A percentile compares a stretch with the other conserved stretches of the same genome.
Evolutionary conservation across 2,329 filamentous ascomycete genomes (phyloP).

Genomic region (Ophiosphaerella narmari): DNA sequence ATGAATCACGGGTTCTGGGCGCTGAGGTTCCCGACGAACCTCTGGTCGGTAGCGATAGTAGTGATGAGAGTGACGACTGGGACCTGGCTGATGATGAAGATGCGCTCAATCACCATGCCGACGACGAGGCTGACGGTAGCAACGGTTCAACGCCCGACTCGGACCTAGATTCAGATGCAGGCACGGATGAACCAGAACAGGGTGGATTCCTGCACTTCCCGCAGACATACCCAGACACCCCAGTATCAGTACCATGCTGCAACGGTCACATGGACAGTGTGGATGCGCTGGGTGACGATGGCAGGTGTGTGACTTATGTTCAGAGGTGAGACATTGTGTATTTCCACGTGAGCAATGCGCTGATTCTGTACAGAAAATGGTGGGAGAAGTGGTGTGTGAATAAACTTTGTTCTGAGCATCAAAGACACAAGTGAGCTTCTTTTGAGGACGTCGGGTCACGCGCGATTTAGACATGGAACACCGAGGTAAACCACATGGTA

Average conservation of each 20-base stretch:
- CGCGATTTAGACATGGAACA: neutral
- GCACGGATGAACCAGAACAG: slow-evolving; percentile 44
- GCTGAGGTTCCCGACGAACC: slow-evolving; percentile 56
- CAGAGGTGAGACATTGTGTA: slow-evolving; percentile 38
- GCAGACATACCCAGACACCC: slow-evolving; percentile 51
- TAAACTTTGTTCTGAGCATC: slow-evolving; percentile 50
- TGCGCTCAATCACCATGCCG: slow-evolving; percentile 20
- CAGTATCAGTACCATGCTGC: slow-evolving; percentile 53
- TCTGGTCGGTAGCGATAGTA: slow-evolving; percentile 50
- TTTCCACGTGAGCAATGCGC: neutral
- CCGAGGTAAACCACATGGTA: neutral
- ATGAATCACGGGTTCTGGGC: slow-evolving; percentile 52
- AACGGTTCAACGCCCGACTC: slow-evolving; percentile 40
- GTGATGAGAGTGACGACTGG: slow-evolving; percentile 45
- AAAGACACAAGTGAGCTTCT: slow-evolving; percentile 42
- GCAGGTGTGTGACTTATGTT: slow-evolving; percentile 49
- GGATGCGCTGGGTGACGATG: slow-evolving; percentile 56
- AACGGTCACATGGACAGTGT: slow-evolving; percentile 47
- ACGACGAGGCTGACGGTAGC: slow-evolving; percentile 41
- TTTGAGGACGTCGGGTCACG: neutral
- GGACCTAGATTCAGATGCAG: slow-evolving; percentile 39
- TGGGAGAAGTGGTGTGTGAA: slow-evolving; percentile 62
- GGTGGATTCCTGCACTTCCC: slow-evolving; percentile 53
- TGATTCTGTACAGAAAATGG: slow-evolving; percentile 46
- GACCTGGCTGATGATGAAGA: slow-evolving; percentile 40